Base-by-base conservation (phyloP, 495 filamentous ascomycete genomes). In the Lasiosphaeria hispida region DNA sequence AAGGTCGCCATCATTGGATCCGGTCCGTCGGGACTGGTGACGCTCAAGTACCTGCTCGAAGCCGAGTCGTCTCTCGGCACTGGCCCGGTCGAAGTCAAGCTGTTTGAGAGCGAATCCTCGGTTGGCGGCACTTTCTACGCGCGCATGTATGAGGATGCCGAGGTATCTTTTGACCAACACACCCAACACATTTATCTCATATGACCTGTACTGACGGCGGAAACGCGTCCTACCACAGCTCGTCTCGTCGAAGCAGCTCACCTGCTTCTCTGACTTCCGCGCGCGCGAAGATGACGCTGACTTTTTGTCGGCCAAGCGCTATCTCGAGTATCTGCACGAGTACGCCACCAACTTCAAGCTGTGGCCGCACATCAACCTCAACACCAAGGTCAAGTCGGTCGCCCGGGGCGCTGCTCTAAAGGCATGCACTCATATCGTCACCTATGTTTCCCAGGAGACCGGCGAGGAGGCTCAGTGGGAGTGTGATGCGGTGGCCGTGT, bases 21-120 rank as follows among this genome's bases (percentile, higher is more conserved):
- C 42, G 76, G 76, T 45, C 72, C 76, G 34, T 73, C 75, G 3
- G 76, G 76, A 9, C 67, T 79, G 9, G 72, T 76, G 15, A 77
- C 74, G 33, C 65, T 78, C 34, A 79, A 78, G 62, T 73, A 76
- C 41, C 74, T 78, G 0, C 15, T 71, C 30, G 58, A 60, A 7
- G 69, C 74, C 0, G 67, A 77, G 55, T 42, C 40, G 6, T 55
- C 55, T 48, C 58, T 74, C n/a, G 61, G 60, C 7, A 58, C 51
- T 5, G 62, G 62, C 36, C 65, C 69, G 38, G 63, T 79, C 48
- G 75, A 78, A 51, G 70, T 65, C 42, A 56, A 37, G 13, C 49
- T 69, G 1, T 69, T 65, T 34, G 67, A 69, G 47, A 41, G 44
- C 19, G 55, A 65, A 17, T 17, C 48, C 9, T 49, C 33, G 13